Evolutionary conservation across 2,329 filamentous ascomycete genomes (phyloP), one percentile per base, ranked within the genome.

Genomic region (Talaromyces sp.): DNA sequence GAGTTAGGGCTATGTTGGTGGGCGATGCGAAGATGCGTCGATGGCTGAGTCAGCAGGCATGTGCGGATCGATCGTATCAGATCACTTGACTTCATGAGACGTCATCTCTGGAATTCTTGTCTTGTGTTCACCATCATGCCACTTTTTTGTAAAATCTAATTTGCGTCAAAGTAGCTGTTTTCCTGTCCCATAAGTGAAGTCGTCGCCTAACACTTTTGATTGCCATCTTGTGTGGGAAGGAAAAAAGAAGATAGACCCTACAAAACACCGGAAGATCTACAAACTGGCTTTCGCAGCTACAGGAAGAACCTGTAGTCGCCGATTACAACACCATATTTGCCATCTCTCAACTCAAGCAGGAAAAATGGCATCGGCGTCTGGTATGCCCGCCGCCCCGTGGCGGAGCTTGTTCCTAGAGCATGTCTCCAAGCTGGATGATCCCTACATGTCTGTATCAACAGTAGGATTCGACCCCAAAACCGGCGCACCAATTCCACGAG

Each of bases 381-480:
- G 16, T 9, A 58, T 57, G 7, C 44, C 60, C 12, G 8, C 73
- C 73, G 82, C 83, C 31, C 83, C 83, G 66, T 85, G 83, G 83
- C 81, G 80, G 65, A 67, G 75, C 23, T 67, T 76, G 54, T 84
- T 85, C 72, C 74, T 78, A 63, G 70, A 77, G 56, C 81, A 85
- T 69, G 67, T 84, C 48, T 73, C 73, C 55, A 77, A 74, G 52
- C 68, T 77, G 63, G 71, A 71, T 7, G 74, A 75, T 0, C 73
- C 75, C 7, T 77, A 76, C 62, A 78, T 80, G 64, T 70, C 73
- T 46, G 73, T 80, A 57, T 71, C 73, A 7, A 84, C 83, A 3
- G 75, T 86, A 44, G 68, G 60, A 9, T 62, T 63, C 12, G 60
- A 66, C 18, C n/a, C 63, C 7, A 62, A 68, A 18, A 58, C 60